A percentile compares a stretch with the other conserved stretches of the same genome.
These are phyloP conservation scores for Globisporangium acanthophoron DNA, from an alignment of 352 stramenopile species.

Conservation along the genomic window DNA sequence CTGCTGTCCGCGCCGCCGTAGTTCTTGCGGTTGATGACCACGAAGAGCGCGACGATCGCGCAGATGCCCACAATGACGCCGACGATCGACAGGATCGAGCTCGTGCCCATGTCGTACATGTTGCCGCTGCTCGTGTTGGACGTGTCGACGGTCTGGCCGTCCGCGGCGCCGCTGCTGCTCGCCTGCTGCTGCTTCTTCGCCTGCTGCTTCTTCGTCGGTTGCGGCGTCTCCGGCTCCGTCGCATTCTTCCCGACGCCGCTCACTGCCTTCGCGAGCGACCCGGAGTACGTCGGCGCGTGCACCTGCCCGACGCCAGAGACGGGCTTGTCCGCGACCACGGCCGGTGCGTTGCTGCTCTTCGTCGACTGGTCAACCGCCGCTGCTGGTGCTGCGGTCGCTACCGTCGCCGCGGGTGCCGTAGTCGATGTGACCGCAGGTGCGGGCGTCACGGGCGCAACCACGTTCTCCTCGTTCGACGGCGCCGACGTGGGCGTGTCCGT, in stretches of 20 bases:
- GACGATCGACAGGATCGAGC: slow-evolving; percentile 68
- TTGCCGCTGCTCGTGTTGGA: slow-evolving; percentile 35
- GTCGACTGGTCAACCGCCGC: neutral
- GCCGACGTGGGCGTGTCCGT: too few relatives aligned
- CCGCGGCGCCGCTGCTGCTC: slow-evolving; percentile 7
- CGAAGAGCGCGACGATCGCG: slow-evolving; percentile 50
- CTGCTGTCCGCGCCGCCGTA: slow-evolving; percentile 37
- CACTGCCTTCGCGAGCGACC: slow-evolving; percentile 9
- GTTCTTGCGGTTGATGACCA: slow-evolving; percentile 54
- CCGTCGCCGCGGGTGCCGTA: neutral
- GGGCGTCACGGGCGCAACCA: too few relatives aligned
- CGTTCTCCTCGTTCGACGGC: too few relatives aligned
- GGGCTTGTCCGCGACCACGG: neutral
- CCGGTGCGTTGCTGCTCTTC: too few relatives aligned
- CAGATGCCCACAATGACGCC: slow-evolving; percentile 60
- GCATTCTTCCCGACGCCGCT: slow-evolving; percentile 9
- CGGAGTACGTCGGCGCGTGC: slow-evolving; percentile 5
- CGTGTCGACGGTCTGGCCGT: slow-evolving; percentile 31
- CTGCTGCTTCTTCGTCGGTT: slow-evolving; percentile 5
- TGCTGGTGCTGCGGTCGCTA: neutral
- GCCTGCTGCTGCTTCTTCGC: neutral
- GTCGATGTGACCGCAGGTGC: too few relatives aligned
- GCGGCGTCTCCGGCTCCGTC: slow-evolving; percentile 1
- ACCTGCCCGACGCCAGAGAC: slow-evolving; percentile 7
- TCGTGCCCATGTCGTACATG: slow-evolving; percentile 49